Evolutionary conservation across 2,329 filamentous ascomycete genomes (phyloP).

Genomic region (Clonostachys rosea): DNA sequence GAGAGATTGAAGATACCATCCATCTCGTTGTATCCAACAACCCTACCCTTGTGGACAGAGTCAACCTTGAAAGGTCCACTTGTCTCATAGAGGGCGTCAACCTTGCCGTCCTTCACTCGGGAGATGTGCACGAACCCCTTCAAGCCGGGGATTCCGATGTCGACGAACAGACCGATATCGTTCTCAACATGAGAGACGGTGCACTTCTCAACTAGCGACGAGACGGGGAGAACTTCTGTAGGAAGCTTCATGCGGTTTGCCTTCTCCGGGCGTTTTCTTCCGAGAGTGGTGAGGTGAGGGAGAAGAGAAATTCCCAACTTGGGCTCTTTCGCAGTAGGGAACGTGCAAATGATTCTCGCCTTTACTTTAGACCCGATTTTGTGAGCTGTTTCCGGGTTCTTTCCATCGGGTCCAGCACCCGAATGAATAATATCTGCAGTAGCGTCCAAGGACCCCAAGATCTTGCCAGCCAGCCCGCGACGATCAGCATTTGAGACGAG

Average conservation of each 20-base stretch:
- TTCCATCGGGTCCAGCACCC: constrained; percentile 63
- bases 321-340: constrained; percentile 70
- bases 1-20: constrained; percentile 86
- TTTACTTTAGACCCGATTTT: constrained; percentile 81
- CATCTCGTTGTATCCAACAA: constrained; percentile 81
- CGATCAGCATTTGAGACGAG: constrained; percentile 71
- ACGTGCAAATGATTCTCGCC: constrained; percentile 83
- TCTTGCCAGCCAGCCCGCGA: constrained; percentile 79
- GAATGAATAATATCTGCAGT: constrained; percentile 91
- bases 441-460: constrained; percentile 86
- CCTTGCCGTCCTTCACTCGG: constrained; percentile 80
- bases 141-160: constrained; percentile 58
- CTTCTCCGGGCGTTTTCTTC: constrained; percentile 30
- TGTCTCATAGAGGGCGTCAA: constrained; percentile 74
- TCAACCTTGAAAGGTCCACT: constrained; percentile 75
- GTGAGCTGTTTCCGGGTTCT: constrained; percentile 71
- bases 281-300: constrained; percentile 72
- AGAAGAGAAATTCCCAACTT: constrained; percentile 87
- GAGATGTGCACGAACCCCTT: constrained; percentile 95
- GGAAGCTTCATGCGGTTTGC: constrained; percentile 39
- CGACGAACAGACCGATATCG: constrained; percentile 76
- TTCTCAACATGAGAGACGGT: constrained; percentile 77
- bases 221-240: constrained; percentile 60
- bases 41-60: constrained; percentile 73
- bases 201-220: constrained; percentile 71